Evolutionary conservation across 2,329 filamentous ascomycete genomes (phyloP), one percentile per base, ranked within the genome.

Genomic region (Zasmidium citrigriseum): DNA sequence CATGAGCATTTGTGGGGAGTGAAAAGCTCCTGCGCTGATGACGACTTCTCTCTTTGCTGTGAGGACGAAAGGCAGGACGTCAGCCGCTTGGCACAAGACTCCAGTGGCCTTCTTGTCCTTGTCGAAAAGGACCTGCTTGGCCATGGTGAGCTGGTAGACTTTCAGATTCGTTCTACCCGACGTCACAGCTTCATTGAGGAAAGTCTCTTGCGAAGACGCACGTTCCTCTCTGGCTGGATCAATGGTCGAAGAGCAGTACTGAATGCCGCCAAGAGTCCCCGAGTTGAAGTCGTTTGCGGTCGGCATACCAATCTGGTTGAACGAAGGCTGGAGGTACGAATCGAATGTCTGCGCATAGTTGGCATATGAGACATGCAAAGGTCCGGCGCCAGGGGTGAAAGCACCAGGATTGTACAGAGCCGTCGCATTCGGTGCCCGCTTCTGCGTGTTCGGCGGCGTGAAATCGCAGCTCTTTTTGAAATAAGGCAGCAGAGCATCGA

Each of bases 1-100:
- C 75, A 86, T 84, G 12, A 89, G 80, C 2, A 89, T 73, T 71
- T 89, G 86, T 9, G 86, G 85, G 1, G 81, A 81, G 73, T 88
- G 85, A 71, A 84, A 88, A 0, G 83, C 80, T 20, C 86, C 86
- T 5, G 70, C 79, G n/a, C 75, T 75, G 0, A 80, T 57, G 23
- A 81, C 76, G 27, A 80, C 74, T 62, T 80, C 77, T 41, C 75
- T 74, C 5, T 65, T 72, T 0, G 76, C 76, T 0, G 55, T 55
- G 44, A 71, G 58, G 22, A 34, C 69, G 29, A 48, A 60, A 2
- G 48, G 46, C 14, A 51, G n/a, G 12, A 52, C 16, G 4, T 25
- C 55, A 9, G 16, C 34, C 14, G 46, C 18, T 1, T 24, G 46
- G 25, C 67, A 64, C 51, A 62, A 14, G 22, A 70, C 61, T 7